phyloP scores from a whole-genome alignment of 257 asterid genomes.

The Petrea volubilis region DNA sequence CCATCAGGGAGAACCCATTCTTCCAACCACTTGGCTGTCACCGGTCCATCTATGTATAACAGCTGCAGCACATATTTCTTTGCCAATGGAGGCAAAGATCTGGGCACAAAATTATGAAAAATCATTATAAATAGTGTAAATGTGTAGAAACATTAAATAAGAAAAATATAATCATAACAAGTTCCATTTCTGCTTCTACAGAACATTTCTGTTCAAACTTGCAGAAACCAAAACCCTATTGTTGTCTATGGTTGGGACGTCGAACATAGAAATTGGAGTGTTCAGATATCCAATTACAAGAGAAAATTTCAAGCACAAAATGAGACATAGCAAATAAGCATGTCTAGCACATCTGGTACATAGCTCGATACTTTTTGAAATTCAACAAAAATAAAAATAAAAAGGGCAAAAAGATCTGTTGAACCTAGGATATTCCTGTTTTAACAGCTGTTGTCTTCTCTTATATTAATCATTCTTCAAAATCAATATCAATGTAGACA shows the following conservation, averaged over 20 bases:
- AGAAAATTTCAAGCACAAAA: background rate
- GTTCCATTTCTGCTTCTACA: background rate
- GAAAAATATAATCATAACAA: background rate
- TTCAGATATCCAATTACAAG: background rate
- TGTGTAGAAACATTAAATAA: background rate
- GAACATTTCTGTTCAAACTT: background rate
- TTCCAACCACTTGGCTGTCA: constrained; percentile 68
- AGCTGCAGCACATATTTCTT: constrained; percentile 88
- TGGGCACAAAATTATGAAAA: constrained; percentile 27
- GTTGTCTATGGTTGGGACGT: background rate
- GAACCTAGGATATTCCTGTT: background rate
- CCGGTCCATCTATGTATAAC: constrained; percentile 66
- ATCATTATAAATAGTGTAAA: background rate
- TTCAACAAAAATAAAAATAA: background rate
- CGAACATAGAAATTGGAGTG: background rate
- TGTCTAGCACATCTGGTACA: background rate
- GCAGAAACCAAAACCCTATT: background rate
- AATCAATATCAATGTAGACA: no score
- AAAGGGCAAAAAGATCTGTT: background rate
- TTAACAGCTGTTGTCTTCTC: no score
- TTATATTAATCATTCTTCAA: no score
- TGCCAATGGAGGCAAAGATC: constrained; percentile 93
- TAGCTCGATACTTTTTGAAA: background rate
- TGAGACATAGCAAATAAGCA: background rate
- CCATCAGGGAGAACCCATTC: constrained; percentile 95